Base-by-base conservation (phyloP, 2,329 filamentous ascomycete species). In the Aureobasidium subglaciale region DNA sequence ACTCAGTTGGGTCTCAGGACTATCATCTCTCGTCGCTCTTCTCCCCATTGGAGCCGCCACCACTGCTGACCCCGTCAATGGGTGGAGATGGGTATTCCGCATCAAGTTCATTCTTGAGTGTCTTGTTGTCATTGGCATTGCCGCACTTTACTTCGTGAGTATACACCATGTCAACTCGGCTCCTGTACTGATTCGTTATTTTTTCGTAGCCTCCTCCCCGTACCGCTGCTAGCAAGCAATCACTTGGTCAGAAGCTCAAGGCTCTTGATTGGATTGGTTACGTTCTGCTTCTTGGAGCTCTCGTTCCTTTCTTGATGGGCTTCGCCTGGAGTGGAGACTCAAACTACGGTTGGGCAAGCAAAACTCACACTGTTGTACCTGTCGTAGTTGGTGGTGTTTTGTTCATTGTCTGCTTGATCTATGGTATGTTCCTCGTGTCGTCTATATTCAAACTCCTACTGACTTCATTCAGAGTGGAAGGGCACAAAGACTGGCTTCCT, bases 401-500 rank as follows among this genome's bases (percentile, higher is more conserved):
- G 11, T 52, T 52, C 35, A 52, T 52, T 25, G 27, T 41, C 34
- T 52, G 48, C 25, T 22, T 52, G 35, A 15, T 52, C 25, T 52
- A 52, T 35, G 45, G 45, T 49, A 25, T 15, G 45, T 37, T 2
- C 5, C 6, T 4, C 11, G 25, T 1, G 4, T 37, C 10, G 6
- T 10, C 3, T 2, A 24, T 3, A 9, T 24, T 18, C n/a, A 13
- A 8, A 13, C 2, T 3, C 7, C 15, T 6, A 20, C 30, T 49
- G 8, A 49, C 45, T 13, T 45, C 3, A 22, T 13, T 16, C 22
- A 49, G 52, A 55, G 30, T 55, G 52, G 52, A 55, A 55, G 27
- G 52, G 52, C 7, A 55, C 52, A 27, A 55, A 29, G 10, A 43
- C 38, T 22, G 52, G 52, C 40, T 43, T 55, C 52, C 30, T 55